Base-by-base conservation (phyloP, 192 early-diverging fungal genomes). In the Lobosporangium transversale region DNA sequence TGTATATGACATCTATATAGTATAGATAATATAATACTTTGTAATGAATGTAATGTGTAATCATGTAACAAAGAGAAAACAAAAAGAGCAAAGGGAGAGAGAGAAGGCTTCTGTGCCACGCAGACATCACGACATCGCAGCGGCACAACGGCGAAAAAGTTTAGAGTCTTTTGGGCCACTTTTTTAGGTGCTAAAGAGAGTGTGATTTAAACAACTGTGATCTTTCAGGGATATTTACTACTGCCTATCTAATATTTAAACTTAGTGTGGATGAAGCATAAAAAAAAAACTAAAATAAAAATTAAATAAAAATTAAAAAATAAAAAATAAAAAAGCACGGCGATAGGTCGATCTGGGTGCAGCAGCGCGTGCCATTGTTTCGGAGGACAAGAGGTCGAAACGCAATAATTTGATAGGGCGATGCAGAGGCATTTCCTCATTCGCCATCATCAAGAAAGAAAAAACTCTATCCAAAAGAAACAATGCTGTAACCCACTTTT, bases 101-200 rank as follows among this genome's bases (percentile, higher is more conserved):
- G 37, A 7, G 37, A 40, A 7, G 14, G 37, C 14, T 10, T 10
- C 14, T 40, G 7, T 40, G 37, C 37, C 37, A 40, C 37, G 37
- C 37, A 10, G 37, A 14, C 14, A 40, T 14, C 37, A 40, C 7
- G 8, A 51, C 9, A n/a, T n/a, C n/a, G n/a, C 15, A 3, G 50
- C 50, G 50, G 50, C 50, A 51, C 24, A 51, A 51, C 50, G 50
- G 50, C 50, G 50, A 51, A 51, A 51, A 14, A 15, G 11, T 29
- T 27, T 6, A 29, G 50, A 4, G 17, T 27, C 26, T 51, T 11
- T 3, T 3, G 23, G 23, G 50, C 47, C 40, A 42, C 10, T 12
- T 42, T 9, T 9, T 42, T n/a, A n/a, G n/a, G n/a, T n/a, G n/a
- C n/a, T n/a, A n/a, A n/a, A n/a, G n/a, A n/a, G n/a, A n/a, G n/a